Evolutionary conservation across 495 filamentous ascomycete genomes (phyloP), one percentile per base, ranked within the genome.

Genomic region (Trypethelium eluteriae): DNA sequence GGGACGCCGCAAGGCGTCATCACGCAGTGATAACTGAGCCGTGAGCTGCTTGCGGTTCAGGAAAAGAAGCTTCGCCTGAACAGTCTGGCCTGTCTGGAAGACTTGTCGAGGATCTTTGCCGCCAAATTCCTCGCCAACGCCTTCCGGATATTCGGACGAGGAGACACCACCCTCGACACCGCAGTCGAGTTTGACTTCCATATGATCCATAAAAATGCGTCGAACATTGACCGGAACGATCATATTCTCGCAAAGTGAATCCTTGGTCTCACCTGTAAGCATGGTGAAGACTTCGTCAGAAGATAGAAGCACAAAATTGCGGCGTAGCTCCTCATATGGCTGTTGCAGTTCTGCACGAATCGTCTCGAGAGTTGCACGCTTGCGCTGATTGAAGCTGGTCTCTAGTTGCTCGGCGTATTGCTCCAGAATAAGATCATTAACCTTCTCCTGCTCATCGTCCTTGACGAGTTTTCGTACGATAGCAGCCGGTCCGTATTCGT

Each of bases 331-430:
- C 77, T 98, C 94, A 73, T 96, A 98, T 5, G 95, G 92, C 46
- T 89, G 85, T 68, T 93, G 87, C 46, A 98, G 79, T 77, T 98
- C 94, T 3, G 91, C 94, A 64, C 94, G 89, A 71, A 98, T 98
- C 1, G 91, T 96, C 75, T 98, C 95, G 9, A 98, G 82, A 10
- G 95, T 98, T 0, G 94, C 94, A 46, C 95, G 91, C 78, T 98
- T 98, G 64, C 90, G 87, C 76, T 96, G 92, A 69, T 91, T 89
- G 70, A 96, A 90, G 69, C 96, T 94, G 68, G 83, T 87, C 77
- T 97, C 93, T 62, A 98, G 79, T 77, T 98, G 92, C 75, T 96
- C 92, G 1, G 94, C 95, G 72, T 98, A 98, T 75, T 97, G 90
- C 74, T 98, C 94, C 3, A 98, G 80, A 68, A 97, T 92, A 63